These are phyloP conservation scores for Cardamine occulta DNA, from an alignment of 345 rosid genomes.

Conservation along the genomic window DNA sequence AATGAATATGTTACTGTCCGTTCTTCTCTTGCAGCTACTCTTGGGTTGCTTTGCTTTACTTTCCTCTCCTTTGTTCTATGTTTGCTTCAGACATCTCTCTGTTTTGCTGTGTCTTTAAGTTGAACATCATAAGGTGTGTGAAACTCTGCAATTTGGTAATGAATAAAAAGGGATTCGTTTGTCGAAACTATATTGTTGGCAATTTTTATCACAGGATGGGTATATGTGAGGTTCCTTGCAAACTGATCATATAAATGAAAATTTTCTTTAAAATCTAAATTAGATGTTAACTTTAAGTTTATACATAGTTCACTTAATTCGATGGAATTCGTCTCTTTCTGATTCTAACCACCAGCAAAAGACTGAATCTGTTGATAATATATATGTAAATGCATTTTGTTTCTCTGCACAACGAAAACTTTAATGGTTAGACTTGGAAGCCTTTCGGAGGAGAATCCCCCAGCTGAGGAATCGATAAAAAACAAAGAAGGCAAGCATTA, in stretches of 20 bases:
- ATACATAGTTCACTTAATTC: background rate
- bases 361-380: background rate
- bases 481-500: slow-evolving; percentile 85
- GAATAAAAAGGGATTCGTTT: slow-evolving; percentile 24
- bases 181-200: background rate
- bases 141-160: slow-evolving; percentile 14
- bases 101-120: slow-evolving; percentile 27
- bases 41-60: slow-evolving; percentile 29
- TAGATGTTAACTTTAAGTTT: no score
- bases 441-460: slow-evolving; percentile 69
- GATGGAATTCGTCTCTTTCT: background rate
- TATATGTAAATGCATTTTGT: background rate
- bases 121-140: slow-evolving; percentile 21
- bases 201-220: background rate
- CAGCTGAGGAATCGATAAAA: slow-evolving; percentile 83
- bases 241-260: no score
- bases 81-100: slow-evolving; percentile 14
- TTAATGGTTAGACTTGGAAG: slow-evolving; percentile 53
- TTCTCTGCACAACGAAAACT: background rate
- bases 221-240: background rate
- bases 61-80: slow-evolving; percentile 18
- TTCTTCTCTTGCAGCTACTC: slow-evolving; percentile 32
- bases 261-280: no score
- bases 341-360: no score
- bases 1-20: slow-evolving; percentile 22